Conservation (phyloP, 257 asterid genomes). For the Nicotiana sylvestris region DNA sequence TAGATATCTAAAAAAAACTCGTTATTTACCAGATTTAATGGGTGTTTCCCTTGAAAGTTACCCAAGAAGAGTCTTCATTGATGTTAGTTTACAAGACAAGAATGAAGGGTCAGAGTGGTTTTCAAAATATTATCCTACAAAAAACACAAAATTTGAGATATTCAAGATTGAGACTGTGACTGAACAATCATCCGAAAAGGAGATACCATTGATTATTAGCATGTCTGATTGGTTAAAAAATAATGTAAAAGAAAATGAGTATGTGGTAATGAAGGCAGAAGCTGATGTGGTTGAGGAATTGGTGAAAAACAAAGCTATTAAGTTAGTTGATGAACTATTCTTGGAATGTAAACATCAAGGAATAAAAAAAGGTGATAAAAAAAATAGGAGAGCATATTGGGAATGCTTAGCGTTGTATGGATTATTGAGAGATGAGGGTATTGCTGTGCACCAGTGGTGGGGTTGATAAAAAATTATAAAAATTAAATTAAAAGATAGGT, state of each 20-base stretch:
- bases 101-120: slow-evolving; percentile 33
- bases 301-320: slow-evolving; percentile 42
- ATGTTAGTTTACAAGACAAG: slow-evolving; percentile 13
- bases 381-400: slow-evolving; percentile 73
- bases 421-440: slow-evolving; percentile 62
- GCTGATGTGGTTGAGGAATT: slow-evolving; percentile 72
- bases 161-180: slow-evolving; percentile 28
- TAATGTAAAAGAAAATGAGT: slow-evolving; percentile 55
- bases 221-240: slow-evolving; percentile 49
- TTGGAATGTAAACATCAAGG: slow-evolving; percentile 73
- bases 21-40: slow-evolving; percentile 43
- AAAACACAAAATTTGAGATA: slow-evolving; percentile 36
- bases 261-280: slow-evolving; percentile 85
- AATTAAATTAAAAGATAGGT: neutral
- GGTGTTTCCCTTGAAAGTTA: slow-evolving; percentile 37
- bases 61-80: slow-evolving; percentile 41
- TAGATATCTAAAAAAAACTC: slow-evolving; percentile 20
- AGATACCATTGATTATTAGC: slow-evolving; percentile 17
- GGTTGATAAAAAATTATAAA: slow-evolving; percentile 14
- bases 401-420: slow-evolving; percentile 83
- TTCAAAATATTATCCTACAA: slow-evolving; percentile 38
- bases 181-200: slow-evolving; percentile 10
- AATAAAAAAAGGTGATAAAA: slow-evolving; percentile 26
- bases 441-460: slow-evolving; percentile 96
- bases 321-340: slow-evolving; percentile 67